phyloP scores from a whole-genome alignment of 1,139 yeast species.

The Tardiomyces digboiensis region DNA sequence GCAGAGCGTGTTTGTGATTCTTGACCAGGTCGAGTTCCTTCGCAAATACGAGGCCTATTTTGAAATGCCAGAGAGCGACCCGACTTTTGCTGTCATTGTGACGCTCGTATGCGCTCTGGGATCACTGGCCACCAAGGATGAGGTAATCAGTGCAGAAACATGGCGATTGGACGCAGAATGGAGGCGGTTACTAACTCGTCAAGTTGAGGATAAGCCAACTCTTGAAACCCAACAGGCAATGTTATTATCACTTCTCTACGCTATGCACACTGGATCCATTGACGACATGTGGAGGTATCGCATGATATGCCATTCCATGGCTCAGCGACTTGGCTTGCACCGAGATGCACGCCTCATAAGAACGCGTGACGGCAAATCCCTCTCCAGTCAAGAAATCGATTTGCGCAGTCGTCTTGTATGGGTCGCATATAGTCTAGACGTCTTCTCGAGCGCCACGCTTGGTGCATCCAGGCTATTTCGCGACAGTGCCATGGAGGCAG shows the following conservation, averaged over 20 bases:
- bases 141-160: conserved; percentile 23
- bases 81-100: conserved; percentile 33
- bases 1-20: conserved; percentile 60
- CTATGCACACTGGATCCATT: conserved; percentile 64
- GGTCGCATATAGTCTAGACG: conserved; percentile 74
- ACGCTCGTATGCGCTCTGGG: conserved; percentile 35
- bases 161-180: conserved; percentile 22
- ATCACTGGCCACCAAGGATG: conserved; percentile 15
- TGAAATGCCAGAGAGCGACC: conserved; percentile 10
- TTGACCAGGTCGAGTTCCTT: conserved; percentile 60
- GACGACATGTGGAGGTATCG: conserved; percentile 67
- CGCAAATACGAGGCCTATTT: conserved; percentile 26
- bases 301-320: conserved; percentile 71
- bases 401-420: conserved; percentile 76
- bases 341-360: conserved; percentile 62
- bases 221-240: conserved; percentile 64
- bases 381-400: conserved; percentile 48
- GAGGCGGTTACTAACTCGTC: conserved; percentile 30
- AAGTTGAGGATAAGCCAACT: conserved; percentile 49
- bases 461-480: conserved; percentile 78
- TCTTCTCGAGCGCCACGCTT: conserved; percentile 60
- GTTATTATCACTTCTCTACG: conserved; percentile 59
- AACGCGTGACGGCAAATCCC: conserved; percentile 42
- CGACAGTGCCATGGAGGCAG: conserved; percentile 80
- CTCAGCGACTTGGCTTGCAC: conserved; percentile 77